Conservation (phyloP, 805 yeast genomes). For the Saturnispora besseyi region DNA sequence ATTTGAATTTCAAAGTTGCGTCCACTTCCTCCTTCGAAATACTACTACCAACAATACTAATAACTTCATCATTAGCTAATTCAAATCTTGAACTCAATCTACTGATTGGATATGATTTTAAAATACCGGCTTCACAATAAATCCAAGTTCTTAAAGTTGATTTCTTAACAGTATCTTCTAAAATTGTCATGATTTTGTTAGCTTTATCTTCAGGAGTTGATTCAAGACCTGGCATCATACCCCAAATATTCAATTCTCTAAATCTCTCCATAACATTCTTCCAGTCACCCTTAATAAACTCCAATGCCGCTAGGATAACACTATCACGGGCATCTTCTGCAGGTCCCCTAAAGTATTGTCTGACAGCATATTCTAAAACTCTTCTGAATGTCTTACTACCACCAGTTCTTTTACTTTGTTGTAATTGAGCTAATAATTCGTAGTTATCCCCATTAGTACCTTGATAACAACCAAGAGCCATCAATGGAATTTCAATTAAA, state of each 20-base stretch:
- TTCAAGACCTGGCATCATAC: constrained; percentile 33
- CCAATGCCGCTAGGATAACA: constrained; percentile 85
- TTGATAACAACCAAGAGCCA: constrained; percentile 44
- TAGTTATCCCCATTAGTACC: constrained; percentile 14
- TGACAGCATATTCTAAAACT: constrained; percentile 83
- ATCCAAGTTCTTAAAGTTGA: constrained; percentile 92
- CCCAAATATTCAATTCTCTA: constrained; percentile 77
- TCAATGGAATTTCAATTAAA: constrained; percentile 83
- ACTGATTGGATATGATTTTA: constrained; percentile 61
- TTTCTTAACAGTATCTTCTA: constrained; percentile 69
- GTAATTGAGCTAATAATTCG: constrained; percentile 11
- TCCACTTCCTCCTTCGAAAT: constrained; percentile 68
- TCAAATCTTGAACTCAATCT: constrained; percentile 62
- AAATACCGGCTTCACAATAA: constrained; percentile 71
- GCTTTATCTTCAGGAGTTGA: constrained; percentile 27
- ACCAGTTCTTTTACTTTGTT: constrained; percentile 12
- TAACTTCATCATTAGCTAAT: constrained; percentile 45
- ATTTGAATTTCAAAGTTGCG: constrained; percentile 64
- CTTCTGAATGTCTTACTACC: constrained; percentile 71
- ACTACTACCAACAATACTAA: constrained; percentile 62
- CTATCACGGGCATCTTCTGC: constrained; percentile 94
- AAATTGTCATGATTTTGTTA: constrained; percentile 49
- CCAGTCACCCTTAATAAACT: constrained; percentile 89
- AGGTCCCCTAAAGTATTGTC: constrained; percentile 94
- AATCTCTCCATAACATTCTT: constrained; percentile 61